A percentile compares a stretch with the other conserved stretches of the same genome.
phyloP scores from a whole-genome alignment of 2,329 filamentous ascomycete genomes.

The Alternaria atra region DNA sequence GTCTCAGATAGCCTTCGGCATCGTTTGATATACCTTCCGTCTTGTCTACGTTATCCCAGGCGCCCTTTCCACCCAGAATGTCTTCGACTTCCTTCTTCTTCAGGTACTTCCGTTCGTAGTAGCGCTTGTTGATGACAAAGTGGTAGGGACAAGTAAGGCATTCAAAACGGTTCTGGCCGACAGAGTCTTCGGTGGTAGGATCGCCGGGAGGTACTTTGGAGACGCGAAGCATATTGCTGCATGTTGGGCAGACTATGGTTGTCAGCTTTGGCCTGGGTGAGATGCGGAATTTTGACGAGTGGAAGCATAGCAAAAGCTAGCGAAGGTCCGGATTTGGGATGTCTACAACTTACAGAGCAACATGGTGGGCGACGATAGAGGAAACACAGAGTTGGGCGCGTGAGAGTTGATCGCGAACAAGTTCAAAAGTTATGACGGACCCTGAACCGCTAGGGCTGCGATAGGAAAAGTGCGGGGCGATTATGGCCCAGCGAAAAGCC shows the following conservation, averaged over 20 bases:
- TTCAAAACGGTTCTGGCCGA: conserved; percentile 79
- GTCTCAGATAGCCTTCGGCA: no score
- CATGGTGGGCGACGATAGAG: conserved; percentile 56
- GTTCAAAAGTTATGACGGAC: conserved; percentile 42
- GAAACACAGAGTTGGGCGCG: background rate
- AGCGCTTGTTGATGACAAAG: conserved; percentile 78
- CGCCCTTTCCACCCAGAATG: conserved; percentile 85
- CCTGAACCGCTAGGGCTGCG: conserved; percentile 26
- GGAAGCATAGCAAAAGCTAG: background rate
- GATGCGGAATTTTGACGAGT: background rate
- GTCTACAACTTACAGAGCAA: conserved; percentile 66
- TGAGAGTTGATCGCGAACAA: conserved; percentile 7
- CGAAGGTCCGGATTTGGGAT: background rate
- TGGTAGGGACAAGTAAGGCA: conserved; percentile 96
- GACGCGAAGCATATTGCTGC: conserved; percentile 84
- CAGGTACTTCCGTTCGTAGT: conserved; percentile 82
- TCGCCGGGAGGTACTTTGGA: conserved; percentile 57
- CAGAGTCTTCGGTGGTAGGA: conserved; percentile 49
- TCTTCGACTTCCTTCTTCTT: conserved; percentile 88
- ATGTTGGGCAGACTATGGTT: conserved; percentile 75
- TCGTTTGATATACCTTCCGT: conserved; percentile 61
- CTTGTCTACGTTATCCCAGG: conserved; percentile 93
- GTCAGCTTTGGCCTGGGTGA: background rate
- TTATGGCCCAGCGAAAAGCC: conserved; percentile 15
- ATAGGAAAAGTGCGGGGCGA: conserved; percentile 40